Evolutionary conservation across 176 grass and related monocot species (phyloP).

Genomic region (Carex myosuroides): DNA sequence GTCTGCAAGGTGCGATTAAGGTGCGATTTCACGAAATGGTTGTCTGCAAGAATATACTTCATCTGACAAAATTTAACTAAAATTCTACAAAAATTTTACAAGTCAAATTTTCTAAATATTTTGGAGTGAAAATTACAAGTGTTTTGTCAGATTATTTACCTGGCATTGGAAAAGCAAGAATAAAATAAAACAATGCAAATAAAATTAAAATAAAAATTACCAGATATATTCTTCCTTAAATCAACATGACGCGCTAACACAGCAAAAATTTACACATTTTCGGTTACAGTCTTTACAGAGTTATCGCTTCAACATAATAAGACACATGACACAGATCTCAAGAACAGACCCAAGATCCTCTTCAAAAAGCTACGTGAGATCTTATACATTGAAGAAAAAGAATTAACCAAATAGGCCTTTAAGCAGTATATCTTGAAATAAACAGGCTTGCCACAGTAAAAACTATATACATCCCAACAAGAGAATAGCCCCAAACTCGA

Average conservation of each 20-base stretch:
- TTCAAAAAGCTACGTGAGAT: neutral
- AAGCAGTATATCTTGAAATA: constrained; percentile 40
- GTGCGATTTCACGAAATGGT: neutral
- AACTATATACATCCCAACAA: constrained; percentile 62
- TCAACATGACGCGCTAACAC: neutral
- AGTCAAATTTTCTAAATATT: neutral
- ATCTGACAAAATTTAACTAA: neutral
- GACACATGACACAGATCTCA: neutral
- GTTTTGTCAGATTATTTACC: neutral
- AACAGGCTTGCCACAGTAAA: constrained; percentile 60
- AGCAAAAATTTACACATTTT: constrained; percentile 5
- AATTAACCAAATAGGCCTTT: neutral
- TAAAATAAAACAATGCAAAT: neutral
- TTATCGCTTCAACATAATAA: neutral
- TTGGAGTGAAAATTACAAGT: neutral
- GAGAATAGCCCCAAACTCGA: constrained; percentile 77
- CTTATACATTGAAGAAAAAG: neutral
- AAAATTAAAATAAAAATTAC: neutral
- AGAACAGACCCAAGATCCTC: neutral
- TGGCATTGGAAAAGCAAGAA: neutral
- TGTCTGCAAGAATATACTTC: neutral
- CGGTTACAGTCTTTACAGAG: neutral
- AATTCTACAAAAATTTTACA: neutral
- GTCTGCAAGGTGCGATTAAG: neutral
- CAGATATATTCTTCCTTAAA: neutral